Evolutionary conservation across 805 yeast genomes (phyloP).

Genomic region (Pichia pseudocactophila): DNA sequence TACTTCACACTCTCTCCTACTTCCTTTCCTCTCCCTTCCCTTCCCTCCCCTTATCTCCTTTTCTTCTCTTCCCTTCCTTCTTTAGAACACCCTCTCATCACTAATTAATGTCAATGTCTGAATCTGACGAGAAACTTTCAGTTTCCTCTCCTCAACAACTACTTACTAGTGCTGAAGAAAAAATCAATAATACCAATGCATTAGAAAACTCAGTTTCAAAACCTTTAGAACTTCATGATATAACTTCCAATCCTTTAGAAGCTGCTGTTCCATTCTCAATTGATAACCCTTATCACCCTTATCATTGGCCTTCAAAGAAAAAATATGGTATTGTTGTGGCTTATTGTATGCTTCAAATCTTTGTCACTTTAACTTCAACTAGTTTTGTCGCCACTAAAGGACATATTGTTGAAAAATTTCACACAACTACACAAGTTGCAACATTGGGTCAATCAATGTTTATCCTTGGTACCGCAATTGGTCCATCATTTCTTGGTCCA

Average conservation of each 20-base stretch:
- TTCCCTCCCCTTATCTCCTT: background rate
- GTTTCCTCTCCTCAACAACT: background rate
- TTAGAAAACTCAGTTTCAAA: slow-evolving; percentile 15
- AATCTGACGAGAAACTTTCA: background rate
- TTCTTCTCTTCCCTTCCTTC: background rate
- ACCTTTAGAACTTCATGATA: slow-evolving; percentile 17
- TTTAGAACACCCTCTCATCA: background rate
- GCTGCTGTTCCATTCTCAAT: slow-evolving; percentile 21
- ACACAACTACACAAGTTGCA: slow-evolving; percentile 25
- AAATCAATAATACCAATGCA: slow-evolving; percentile 1
- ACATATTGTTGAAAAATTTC: slow-evolving; percentile 21
- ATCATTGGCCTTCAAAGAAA: slow-evolving; percentile 22
- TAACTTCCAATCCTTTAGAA: slow-evolving; percentile 23
- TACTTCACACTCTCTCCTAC: no score
- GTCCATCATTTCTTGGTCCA: slow-evolving; percentile 30
- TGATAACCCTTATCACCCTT: slow-evolving; percentile 27
- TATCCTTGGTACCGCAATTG: slow-evolving; percentile 29
- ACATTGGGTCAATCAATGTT: slow-evolving; percentile 30
- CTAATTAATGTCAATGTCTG: background rate
- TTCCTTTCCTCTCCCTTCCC: no score
- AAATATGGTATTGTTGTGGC: slow-evolving; percentile 21
- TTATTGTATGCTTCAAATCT: slow-evolving; percentile 25
- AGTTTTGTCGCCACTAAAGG: slow-evolving; percentile 27
- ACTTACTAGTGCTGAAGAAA: slow-evolving; percentile 7
- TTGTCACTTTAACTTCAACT: slow-evolving; percentile 28